Evolutionary conservation across 2,329 filamentous ascomycete species (phyloP).

Genomic region (Diaporthe ilicicola): DNA sequence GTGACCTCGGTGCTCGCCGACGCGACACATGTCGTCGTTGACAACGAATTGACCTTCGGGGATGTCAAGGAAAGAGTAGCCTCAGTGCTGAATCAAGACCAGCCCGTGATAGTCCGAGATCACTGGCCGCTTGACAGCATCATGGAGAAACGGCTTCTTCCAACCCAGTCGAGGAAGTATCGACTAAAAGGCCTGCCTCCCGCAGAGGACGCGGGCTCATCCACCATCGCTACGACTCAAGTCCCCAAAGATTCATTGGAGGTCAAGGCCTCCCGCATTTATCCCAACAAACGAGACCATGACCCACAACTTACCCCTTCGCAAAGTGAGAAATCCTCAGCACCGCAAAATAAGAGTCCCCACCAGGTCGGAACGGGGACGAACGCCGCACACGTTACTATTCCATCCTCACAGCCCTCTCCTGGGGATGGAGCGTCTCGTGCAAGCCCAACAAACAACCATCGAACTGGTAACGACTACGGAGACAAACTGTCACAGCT

Average conservation of each 20-base stretch:
- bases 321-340: conserved; percentile 33
- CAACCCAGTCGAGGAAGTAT: conserved; percentile 66
- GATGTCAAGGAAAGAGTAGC: conserved; percentile 68
- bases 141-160: conserved; percentile 62
- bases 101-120: conserved; percentile 69
- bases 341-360: conserved; percentile 24
- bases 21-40: conserved; percentile 83
- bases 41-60: conserved; percentile 70
- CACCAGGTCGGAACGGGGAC: neutral
- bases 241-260: conserved; percentile 50
- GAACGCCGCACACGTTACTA: too few relatives aligned
- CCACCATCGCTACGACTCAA: conserved; percentile 31
- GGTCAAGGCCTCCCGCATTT: conserved; percentile 55
- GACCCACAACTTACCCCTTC: conserved; percentile 46
- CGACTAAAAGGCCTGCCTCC: conserved; percentile 58
- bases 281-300: conserved; percentile 49
- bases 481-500: conserved; percentile 69
- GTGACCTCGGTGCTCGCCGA: conserved; percentile 69
- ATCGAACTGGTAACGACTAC: neutral
- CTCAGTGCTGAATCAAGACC: conserved; percentile 35
- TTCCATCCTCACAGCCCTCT: neutral
- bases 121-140: conserved; percentile 76
- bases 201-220: conserved; percentile 29
- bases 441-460: conserved; percentile 27
- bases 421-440: neutral